phyloP scores from a whole-genome alignment of 352 stramenopile genomes.

The Pythium oligandrum region DNA sequence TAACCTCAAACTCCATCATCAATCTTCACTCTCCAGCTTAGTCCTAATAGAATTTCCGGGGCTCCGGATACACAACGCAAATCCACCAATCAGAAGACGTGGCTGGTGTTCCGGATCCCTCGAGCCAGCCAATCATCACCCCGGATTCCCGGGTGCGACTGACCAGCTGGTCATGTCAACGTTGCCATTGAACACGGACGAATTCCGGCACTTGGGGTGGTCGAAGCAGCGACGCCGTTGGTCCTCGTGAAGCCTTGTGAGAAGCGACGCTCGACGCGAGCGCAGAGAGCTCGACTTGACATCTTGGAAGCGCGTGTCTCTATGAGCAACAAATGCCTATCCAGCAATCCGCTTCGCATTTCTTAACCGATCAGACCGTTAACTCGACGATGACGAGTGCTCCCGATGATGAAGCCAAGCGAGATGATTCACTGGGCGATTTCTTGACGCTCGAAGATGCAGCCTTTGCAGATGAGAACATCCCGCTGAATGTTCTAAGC shows the following conservation, averaged over 20 bases:
- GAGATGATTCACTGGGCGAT: conserved; percentile 15
- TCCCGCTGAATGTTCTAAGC: conserved; percentile 8
- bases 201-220: conserved; percentile 12
- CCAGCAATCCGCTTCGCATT: too few relatives aligned
- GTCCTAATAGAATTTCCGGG: too few relatives aligned
- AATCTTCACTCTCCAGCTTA: too few relatives aligned
- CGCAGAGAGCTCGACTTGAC: not conserved
- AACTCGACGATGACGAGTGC: not conserved
- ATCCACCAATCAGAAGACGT: too few relatives aligned
- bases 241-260: conserved; percentile 2
- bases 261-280: not conserved
- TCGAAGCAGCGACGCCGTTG: conserved; percentile 1
- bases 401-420: not conserved
- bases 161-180: conserved; percentile 17
- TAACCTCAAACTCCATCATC: too few relatives aligned
- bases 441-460: conserved; percentile 16
- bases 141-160: too few relatives aligned
- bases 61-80: too few relatives aligned
- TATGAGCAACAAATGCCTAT: too few relatives aligned
- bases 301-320: too few relatives aligned
- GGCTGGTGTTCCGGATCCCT: too few relatives aligned
- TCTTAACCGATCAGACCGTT: not conserved
- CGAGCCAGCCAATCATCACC: too few relatives aligned
- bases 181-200: conserved; percentile 19
- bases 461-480: conserved; percentile 8